Evolutionary conservation across 148 eudicot genomes (phyloP).

Genomic region (Arctostaphylos glauca): DNA sequence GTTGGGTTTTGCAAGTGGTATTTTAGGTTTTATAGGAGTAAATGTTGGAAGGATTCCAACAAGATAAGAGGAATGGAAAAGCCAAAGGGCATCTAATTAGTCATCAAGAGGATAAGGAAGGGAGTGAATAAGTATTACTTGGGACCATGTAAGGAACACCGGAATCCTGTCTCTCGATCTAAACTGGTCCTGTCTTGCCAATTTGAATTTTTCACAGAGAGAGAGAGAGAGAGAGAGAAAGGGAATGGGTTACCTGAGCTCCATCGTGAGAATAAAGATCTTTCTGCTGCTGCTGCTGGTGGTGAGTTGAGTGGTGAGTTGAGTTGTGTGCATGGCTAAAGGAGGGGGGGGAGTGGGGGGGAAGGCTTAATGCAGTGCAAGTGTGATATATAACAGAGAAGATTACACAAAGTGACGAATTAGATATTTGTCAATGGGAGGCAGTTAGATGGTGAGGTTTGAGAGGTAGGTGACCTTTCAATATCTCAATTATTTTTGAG

Average conservation of each 20-base stretch:
- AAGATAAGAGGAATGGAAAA: constrained; percentile 11
- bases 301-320: background rate
- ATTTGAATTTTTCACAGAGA: background rate
- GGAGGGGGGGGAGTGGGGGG: too few relatives aligned
- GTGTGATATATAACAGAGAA: background rate
- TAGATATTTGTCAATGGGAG: constrained; percentile 10
- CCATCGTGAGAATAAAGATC: constrained; percentile 9
- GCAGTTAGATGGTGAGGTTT: background rate
- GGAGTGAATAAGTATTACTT: background rate
- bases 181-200: constrained; percentile 14
- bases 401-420: background rate
- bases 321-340: background rate
- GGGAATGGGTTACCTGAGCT: background rate
- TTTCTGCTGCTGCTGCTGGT: background rate
- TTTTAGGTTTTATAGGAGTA: background rate
- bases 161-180: constrained; percentile 4
- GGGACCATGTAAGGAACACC: constrained; percentile 19
- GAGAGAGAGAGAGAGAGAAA: background rate
- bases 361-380: too few relatives aligned
- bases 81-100: constrained; percentile 10
- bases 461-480: constrained; percentile 21
- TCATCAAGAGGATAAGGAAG: background rate
- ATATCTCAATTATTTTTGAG: constrained; percentile 17
- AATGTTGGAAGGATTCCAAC: constrained; percentile 19
- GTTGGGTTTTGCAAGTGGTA: background rate